These are phyloP conservation scores for Periglandula ipomoeae DNA, from an alignment of 2,329 filamentous ascomycete species.

Conservation along the genomic window DNA sequence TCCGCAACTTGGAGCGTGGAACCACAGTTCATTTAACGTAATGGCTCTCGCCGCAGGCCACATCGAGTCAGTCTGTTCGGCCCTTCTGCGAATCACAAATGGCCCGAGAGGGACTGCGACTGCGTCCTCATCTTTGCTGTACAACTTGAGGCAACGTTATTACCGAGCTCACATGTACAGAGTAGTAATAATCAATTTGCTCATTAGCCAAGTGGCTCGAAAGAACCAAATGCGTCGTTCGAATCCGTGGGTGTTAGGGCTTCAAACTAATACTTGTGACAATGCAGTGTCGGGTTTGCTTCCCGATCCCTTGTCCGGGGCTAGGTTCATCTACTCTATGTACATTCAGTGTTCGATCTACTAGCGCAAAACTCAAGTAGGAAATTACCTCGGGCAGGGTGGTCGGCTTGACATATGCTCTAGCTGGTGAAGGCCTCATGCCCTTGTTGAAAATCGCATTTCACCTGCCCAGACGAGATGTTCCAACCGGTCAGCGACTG, in stretches of 20 bases:
- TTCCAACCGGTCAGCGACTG: neutral
- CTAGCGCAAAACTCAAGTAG: neutral
- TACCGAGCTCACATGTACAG: too few species aligned
- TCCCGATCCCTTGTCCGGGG: neutral
- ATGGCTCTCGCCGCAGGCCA: constrained; percentile 22
- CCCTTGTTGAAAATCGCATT: neutral
- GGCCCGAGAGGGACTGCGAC: too few species aligned
- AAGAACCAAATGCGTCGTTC: neutral
- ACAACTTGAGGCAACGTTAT: too few species aligned
- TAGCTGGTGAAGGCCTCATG: neutral
- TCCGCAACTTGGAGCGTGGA: constrained; percentile 17
- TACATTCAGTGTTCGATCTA: too few species aligned
- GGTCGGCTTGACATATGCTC: neutral
- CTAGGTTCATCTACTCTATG: neutral
- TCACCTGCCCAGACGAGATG: neutral
- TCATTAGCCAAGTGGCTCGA: too few species aligned
- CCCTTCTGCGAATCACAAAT: neutral
- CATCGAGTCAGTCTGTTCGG: constrained; percentile 19
- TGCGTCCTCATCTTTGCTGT: too few species aligned
- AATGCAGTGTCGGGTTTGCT: neutral
- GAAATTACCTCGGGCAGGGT: neutral
- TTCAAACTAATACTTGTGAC: neutral
- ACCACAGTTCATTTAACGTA: constrained; percentile 34
- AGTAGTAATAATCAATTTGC: too few species aligned
- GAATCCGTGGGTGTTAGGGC: neutral